phyloP scores from a whole-genome alignment of 345 rosid species.

The Pugionium cornutum region DNA sequence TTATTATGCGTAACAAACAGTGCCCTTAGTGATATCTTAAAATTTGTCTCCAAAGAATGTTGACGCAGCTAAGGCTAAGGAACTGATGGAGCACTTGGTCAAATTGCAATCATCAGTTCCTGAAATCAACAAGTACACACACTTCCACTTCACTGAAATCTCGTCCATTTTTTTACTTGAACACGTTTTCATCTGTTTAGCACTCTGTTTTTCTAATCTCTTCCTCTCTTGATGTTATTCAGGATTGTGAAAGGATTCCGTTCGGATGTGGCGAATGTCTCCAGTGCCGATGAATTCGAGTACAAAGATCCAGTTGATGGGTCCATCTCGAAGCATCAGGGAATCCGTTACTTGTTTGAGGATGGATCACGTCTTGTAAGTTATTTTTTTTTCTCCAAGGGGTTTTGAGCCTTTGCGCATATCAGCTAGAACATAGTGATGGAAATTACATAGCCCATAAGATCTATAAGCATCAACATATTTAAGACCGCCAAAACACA shows the following conservation, averaged over 20 bases:
- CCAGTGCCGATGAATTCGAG: constrained; percentile 88
- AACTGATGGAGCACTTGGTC: constrained; percentile 84
- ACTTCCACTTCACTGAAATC: constrained; percentile 13
- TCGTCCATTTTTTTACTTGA: not conserved
- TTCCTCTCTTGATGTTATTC: constrained; percentile 23
- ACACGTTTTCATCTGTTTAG: not conserved
- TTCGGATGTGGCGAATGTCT: constrained; percentile 73
- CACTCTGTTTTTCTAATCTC: constrained; percentile 6
- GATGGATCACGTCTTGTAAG: constrained; percentile 96
- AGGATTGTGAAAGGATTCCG: constrained; percentile 71
- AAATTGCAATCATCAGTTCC: constrained; percentile 70
- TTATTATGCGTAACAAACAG: constrained; percentile 2
- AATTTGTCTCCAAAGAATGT: constrained; percentile 67
- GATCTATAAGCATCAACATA: not conserved
- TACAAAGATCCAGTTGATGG: constrained; percentile 98
- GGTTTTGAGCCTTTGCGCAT: constrained; percentile 1
- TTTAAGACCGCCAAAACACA: not conserved
- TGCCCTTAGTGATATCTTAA: constrained; percentile 30
- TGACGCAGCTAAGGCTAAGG: constrained; percentile 89
- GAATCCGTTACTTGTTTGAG: constrained; percentile 88
- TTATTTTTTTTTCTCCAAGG: not conserved
- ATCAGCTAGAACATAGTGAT: constrained; percentile 10
- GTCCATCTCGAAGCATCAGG: constrained; percentile 92
- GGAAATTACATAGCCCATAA: not conserved
- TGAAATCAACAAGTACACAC: constrained; percentile 74